Evolutionary conservation across 2,329 filamentous ascomycete genomes (phyloP), one percentile per base, ranked within the genome.

Genomic region (Neonectria punicea): DNA sequence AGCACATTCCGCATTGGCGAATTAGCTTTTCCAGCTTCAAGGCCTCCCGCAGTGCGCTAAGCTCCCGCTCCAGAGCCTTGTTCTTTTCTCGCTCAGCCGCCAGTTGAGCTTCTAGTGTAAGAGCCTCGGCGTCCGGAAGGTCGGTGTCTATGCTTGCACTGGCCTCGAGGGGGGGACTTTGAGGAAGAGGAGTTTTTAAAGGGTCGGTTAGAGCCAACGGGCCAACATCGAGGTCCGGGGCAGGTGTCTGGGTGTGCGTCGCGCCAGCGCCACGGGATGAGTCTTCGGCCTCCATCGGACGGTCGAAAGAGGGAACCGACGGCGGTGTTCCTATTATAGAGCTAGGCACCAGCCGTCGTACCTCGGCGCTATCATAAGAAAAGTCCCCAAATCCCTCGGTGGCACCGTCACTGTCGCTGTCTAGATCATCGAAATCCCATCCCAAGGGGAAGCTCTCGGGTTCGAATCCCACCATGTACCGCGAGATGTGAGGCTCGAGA

Each of bases 1-100:
- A 64, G 44, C 61, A 64, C 61, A 64, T 64, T 16, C 56, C 46
- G 28, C 61, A 64, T 44, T 63, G 61, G 5, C 61, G 54, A 7
- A 50, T 16, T 1, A 44, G 20, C 61, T 59, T 54, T 22, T 59
- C 51, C 7, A 36, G 50, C n/a, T 56, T 54, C 5, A 60, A 30
- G 3, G 50, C n/a, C 1, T 44, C 36, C 13, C 30, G 59, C 11
- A 25, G 8, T 10, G 32, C 10, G 13, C n/a, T 36, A 10, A 64
- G 50, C 4, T 51, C 44, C 6, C 8, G 28, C 11, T 59, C 39
- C 18, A 59, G 28, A 1, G 14, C 7, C 5, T 11, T 11, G 30
- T 51, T 39, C n/a, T 55, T 54, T 1, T 20, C 22, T n/a, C 53
- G 18, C 36, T 59, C 46, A 20, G 32, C n/a, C 1, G 16, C 14